Evolutionary conservation across 768 basidiomycete genomes (phyloP), one percentile per base, ranked within the genome.

Genomic region (Mycena maculata): DNA sequence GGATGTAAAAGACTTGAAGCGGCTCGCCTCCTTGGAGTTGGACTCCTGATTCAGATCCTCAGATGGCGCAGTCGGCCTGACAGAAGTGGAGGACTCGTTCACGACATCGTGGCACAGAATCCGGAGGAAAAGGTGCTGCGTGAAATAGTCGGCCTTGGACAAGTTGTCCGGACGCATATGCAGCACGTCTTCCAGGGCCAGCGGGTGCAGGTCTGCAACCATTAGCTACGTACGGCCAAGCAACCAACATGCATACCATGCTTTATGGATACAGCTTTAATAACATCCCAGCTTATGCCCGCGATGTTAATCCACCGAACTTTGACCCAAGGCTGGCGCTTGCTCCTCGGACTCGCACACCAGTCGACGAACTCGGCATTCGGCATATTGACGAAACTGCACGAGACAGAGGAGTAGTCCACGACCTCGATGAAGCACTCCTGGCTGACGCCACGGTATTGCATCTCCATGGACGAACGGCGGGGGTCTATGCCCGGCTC

Each of bases 221-320:
- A 27, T 30, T 74, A 27, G 60, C 42, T 39, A 2, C 33, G 33
- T 31, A n/a, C 28, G 36, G 28, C 36, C 7, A 38, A 48, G 73
- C 74, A 25, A 78, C 15, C 1, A n/a, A 28, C 39, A 49, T 23
- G 74, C 81, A 65, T 62, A 89, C 89, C 84, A 70, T 88, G 90
- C 69, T 81, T 82, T 12, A 90, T 71, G 30, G 88, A 87, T 33
- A 91, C 72, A 3, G 84, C 81, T 68, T 88, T 88, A 47, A 92
- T 79, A 15, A 92, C 87, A 69, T 87, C 85, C 89, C 89, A 91
- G 67, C 86, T 82, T 39, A 84, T 74, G 0, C 90, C 89, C 11
- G 85, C 85, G 60, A 91, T 81, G 70, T 90, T 89, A 61, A 90
- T 89, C 89, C 89, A 91, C 48, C 90, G 77, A 5, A 87, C 86